Percentiles rank a stretch among this genome's conserved stretches.
These are phyloP conservation scores for Gliomastix tumulicola DNA, from an alignment of 2,329 filamentous ascomycete species.

Conservation along the genomic window DNA sequence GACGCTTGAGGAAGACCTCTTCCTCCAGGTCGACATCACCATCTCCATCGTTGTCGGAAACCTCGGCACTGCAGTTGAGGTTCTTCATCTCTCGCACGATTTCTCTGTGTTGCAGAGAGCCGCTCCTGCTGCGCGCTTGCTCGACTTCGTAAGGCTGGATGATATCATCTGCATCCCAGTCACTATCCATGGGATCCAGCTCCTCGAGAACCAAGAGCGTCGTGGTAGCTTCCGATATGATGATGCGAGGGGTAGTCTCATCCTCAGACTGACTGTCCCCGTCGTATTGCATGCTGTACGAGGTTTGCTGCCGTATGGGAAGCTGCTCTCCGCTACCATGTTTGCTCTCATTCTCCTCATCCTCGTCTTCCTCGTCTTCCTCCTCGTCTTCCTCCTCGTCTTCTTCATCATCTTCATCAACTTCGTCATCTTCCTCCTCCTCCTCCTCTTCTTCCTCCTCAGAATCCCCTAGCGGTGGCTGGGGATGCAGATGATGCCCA, in stretches of 20 bases:
- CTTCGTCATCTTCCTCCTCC: slow-evolving; percentile 1
- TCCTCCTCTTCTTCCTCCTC: slow-evolving; percentile 1
- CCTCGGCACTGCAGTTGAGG: slow-evolving; percentile 35
- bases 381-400: slow-evolving; percentile 8
- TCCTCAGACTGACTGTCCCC: slow-evolving; percentile 3
- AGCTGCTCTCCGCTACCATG: background rate
- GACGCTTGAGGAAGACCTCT: slow-evolving; percentile 28
- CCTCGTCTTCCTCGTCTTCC: slow-evolving; percentile 12
- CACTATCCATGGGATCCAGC: slow-evolving; percentile 36
- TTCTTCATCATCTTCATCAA: background rate
- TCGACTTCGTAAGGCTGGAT: slow-evolving; percentile 39
- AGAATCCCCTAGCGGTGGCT: too few relatives aligned
- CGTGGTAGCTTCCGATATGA: slow-evolving; percentile 2
- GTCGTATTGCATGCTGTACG: too few relatives aligned
- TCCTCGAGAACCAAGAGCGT: too few relatives aligned
- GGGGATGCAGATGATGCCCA: too few relatives aligned
- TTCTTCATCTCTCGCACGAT: slow-evolving; percentile 37
- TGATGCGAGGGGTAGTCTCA: slow-evolving; percentile 2
- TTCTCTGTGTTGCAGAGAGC: slow-evolving; percentile 27
- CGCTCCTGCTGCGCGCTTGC: slow-evolving; percentile 32
- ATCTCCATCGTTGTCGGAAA: slow-evolving; percentile 19
- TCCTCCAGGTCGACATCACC: slow-evolving; percentile 29
- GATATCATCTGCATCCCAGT: slow-evolving; percentile 31
- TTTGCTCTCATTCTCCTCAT: slow-evolving; percentile 1
- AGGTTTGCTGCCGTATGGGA: too few relatives aligned